Base-by-base conservation (phyloP, 2,329 filamentous ascomycete species). In the Pyricularia sp. region DNA sequence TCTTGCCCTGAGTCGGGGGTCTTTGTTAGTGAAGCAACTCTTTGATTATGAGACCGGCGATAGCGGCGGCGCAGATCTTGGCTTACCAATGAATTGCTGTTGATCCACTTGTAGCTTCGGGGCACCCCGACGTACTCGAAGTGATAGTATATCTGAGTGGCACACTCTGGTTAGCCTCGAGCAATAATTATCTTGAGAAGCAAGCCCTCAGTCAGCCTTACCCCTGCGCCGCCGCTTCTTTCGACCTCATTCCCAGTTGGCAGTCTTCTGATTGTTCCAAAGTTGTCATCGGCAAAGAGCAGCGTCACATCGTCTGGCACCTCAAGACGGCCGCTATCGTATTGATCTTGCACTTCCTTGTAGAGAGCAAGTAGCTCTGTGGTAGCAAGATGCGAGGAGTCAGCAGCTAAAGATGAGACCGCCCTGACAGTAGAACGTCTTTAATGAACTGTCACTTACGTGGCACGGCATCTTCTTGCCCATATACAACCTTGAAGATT, bases 311-410 rank as follows among this genome's bases (percentile, higher is more conserved):
- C 81, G 1, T 87, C 84, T 0, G 84, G 83, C 0, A 87, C 81
- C 1, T 78, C 72, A 67, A 88, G 78, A 0, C 61, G 35, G 10
- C 85, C 84, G 0, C 79, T 78, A 62, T 88, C 83, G 49, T 84
- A 87, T 67, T 87, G 85, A 12, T 80, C 80, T 68, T 84, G 82
- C 0, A 88, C 84, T 66, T 88, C 86, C 65, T 88, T 88, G 70
- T 88, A 89, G 35, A 88, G 71, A 12, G 84, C 85, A 77, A 85
- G 82, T 65, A 87, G 78, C 70, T 88, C 84, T 69, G 78, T 13
- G 6, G 2, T 44, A 10, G 19, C 33, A 26, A n/a, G 28, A 26
- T 10, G 28, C 22, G 10, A 55, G 22, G 13, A 13, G 44, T 64
- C 10, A 55, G 53, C 26, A 9, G 19, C 22, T 57, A 4, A 63